Base-by-base conservation (phyloP, 2,329 filamentous ascomycete genomes). In the Aphanocladium album region DNA sequence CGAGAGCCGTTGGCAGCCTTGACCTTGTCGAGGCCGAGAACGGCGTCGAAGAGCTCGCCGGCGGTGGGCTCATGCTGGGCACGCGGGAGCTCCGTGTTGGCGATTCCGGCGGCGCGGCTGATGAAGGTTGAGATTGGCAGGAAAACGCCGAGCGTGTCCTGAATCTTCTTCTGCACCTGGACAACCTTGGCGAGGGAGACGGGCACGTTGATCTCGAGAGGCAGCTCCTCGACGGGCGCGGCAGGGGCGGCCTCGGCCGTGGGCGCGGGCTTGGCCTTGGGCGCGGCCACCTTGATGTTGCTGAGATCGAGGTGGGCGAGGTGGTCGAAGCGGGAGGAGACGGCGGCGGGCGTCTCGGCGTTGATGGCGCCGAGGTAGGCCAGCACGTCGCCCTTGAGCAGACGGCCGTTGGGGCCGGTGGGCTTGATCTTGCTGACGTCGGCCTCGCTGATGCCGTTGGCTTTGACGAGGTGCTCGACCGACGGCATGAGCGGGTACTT, bases 321-420 rank as follows among this genome's bases (percentile, higher is more conserved):
- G 74, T 91, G 88, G 62, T 85, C 80, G 71, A 96, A 88, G 57
- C 85, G 86, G 61, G 83, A 79, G 60, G 90, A 89, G 67, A 92
- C 83, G 63, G 86, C 80, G 23, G 84, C 82, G 2, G 93, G 89
- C 66, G 90, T 89, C 62, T 86, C 81, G 64, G 86, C 79, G 62
- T 88, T 80, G 69, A 97, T 91, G 67, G 82, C 80, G 64, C 95
- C 95, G 17, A 98, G 76, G 74, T 93, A 95, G 52, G 92, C 93
- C 58, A 99, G 85, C 7, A 99, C 89, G 72, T 99, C 95, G 60
- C 95, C 95, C 82, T 99, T 99, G 64, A 99, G 83, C 59, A 99
- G 80, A 63, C 95, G 88, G 61, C 93, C 92, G 69, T 88, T 87
- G 33, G 95, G 95, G 25, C 95, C 95, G 21, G 90, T 93, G 6